Percentiles rank a stretch among this genome's conserved stretches.
Evolutionary conservation across 306 rosid species (phyloP).

Genomic region (Quillaja saponaria): DNA sequence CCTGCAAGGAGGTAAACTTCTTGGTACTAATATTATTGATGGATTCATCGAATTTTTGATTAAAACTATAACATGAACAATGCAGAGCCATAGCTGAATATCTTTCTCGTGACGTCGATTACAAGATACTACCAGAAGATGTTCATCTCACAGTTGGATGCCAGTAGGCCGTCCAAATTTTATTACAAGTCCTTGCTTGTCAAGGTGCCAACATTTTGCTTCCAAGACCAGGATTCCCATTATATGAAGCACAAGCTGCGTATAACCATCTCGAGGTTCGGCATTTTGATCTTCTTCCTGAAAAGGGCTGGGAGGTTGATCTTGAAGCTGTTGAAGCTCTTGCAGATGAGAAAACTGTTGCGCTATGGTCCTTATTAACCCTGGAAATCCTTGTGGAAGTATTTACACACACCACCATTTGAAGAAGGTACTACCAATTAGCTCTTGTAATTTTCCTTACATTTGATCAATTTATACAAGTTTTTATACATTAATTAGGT

Average conservation of each 20-base stretch:
- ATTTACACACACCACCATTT: neutral
- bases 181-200: neutral
- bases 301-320: constrained; percentile 4
- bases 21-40: too few relatives aligned
- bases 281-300: neutral
- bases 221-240: neutral
- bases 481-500: too few relatives aligned
- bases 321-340: neutral
- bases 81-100: neutral
- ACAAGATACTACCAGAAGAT: neutral
- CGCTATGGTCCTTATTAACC: neutral
- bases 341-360: constrained; percentile 1
- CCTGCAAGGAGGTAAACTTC: too few relatives aligned
- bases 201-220: neutral
- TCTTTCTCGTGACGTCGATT: neutral
- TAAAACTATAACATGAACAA: too few relatives aligned
- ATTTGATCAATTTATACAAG: too few relatives aligned
- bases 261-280: neutral
- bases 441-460: too few relatives aligned
- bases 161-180: neutral
- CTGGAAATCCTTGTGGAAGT: constrained; percentile 11
- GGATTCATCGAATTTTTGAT: too few relatives aligned
- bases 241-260: neutral
- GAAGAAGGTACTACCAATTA: too few relatives aligned
- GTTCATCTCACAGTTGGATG: neutral